Evolutionary conservation across 2,329 filamentous ascomycete species (phyloP).

Genomic region (Talaromyces piceae): DNA sequence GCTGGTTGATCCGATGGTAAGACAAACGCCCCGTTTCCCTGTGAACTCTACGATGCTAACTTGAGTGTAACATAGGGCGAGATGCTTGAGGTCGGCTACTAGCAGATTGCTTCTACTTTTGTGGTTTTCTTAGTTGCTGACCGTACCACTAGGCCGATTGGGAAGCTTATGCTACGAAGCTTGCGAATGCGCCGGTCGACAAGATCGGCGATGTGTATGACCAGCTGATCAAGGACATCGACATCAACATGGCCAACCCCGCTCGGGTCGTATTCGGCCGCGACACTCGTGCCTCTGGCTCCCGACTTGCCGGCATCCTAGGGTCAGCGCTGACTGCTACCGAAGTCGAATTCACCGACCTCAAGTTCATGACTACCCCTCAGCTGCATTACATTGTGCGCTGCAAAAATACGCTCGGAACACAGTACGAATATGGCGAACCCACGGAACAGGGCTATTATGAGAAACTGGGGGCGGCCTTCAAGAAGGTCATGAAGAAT

Average conservation of each 20-base stretch:
- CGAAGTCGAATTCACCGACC: slow-evolving; percentile 68
- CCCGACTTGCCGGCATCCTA: slow-evolving; percentile 70
- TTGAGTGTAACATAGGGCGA: slow-evolving; percentile 55
- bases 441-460: slow-evolving; percentile 91
- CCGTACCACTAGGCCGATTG: slow-evolving; percentile 56
- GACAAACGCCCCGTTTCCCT: slow-evolving; percentile 10
- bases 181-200: slow-evolving; percentile 77
- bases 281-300: slow-evolving; percentile 88
- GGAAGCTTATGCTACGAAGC: slow-evolving; percentile 79
- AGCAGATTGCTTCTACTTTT: slow-evolving; percentile 10
- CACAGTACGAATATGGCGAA: slow-evolving; percentile 78
- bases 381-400: slow-evolving; percentile 95
- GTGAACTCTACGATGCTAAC: slow-evolving; percentile 12
- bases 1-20: slow-evolving; percentile 84
- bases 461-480: slow-evolving; percentile 78
- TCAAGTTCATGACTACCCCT: slow-evolving; percentile 89
- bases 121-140: slow-evolving; percentile 17
- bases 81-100: slow-evolving; percentile 71
- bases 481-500: slow-evolving; percentile 72
- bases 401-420: slow-evolving; percentile 86
- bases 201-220: slow-evolving; percentile 71
- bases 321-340: slow-evolving; percentile 72
- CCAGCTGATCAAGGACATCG: slow-evolving; percentile 64
- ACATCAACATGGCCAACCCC: slow-evolving; percentile 62
- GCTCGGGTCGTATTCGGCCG: slow-evolving; percentile 83